Conservation (phyloP, 495 filamentous ascomycete genomes). For the Evansstolkia leycettana region DNA sequence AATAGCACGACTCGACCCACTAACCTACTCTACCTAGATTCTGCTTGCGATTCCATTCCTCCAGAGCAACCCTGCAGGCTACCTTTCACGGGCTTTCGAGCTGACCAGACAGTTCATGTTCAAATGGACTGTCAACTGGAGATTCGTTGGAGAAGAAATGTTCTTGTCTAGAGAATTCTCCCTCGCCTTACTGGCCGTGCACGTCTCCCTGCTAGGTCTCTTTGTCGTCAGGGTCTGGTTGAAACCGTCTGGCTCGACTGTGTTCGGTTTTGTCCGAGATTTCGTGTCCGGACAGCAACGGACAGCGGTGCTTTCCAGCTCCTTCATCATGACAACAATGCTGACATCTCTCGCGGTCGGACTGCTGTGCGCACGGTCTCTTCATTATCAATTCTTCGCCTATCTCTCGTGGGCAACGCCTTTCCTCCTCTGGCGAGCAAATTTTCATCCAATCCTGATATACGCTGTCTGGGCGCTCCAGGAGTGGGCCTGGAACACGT, state of each 20-base stretch:
- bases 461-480: conserved; percentile 69
- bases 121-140: conserved; percentile 99
- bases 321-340: conserved; percentile 66
- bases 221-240: conserved; percentile 51
- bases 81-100: conserved; percentile 75
- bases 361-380: conserved; percentile 75
- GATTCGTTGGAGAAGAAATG: conserved; percentile 69
- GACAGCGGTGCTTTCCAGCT: conserved; percentile 48
- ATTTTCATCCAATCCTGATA: conserved; percentile 59
- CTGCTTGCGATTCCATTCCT: conserved; percentile 70
- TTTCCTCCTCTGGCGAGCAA: conserved; percentile 77
- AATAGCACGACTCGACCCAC: no score
- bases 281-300: conserved; percentile 41
- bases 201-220: conserved; percentile 49
- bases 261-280: conserved; percentile 38
- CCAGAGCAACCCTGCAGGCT: conserved; percentile 50
- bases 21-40: conserved; percentile 22
- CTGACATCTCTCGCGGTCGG: conserved; percentile 74
- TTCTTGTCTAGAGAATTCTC: conserved; percentile 74
- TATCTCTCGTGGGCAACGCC: conserved; percentile 89
- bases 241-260: conserved; percentile 31
- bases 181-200: conserved; percentile 49
- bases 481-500: conserved; percentile 96
- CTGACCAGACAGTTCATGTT: conserved; percentile 80
- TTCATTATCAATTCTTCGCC: conserved; percentile 97